phyloP scores from a whole-genome alignment of 441 rosid genomes.

The Geranium incanum region DNA sequence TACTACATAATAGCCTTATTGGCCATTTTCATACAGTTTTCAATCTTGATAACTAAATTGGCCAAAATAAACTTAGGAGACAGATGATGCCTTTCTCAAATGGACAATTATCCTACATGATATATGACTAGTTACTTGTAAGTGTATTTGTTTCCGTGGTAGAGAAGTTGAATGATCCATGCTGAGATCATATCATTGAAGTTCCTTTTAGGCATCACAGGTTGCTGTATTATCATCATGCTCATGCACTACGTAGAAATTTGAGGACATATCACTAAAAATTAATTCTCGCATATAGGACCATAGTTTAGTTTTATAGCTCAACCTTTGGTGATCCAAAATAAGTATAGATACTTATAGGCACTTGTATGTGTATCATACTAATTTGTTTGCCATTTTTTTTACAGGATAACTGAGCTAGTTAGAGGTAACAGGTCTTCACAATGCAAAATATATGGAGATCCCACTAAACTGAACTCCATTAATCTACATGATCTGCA shows the following conservation, averaged over 20 bases:
- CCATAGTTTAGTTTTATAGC: not conserved
- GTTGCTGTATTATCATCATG: not conserved
- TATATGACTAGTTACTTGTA: not conserved
- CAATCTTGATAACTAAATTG: too few relatives aligned
- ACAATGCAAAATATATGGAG: constrained; percentile 33
- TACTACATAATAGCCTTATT: not conserved
- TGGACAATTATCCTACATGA: not conserved
- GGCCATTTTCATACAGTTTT: too few relatives aligned
- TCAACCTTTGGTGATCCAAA: constrained; percentile 5
- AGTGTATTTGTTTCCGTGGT: not conserved
- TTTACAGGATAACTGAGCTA: constrained; percentile 42
- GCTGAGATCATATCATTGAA: not conserved
- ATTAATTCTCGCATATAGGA: not conserved
- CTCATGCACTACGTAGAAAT: not conserved
- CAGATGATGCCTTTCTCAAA: too few relatives aligned
- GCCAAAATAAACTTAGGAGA: too few relatives aligned
- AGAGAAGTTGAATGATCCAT: too few relatives aligned
- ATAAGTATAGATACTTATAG: not conserved
- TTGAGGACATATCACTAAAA: not conserved
- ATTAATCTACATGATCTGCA: constrained; percentile 36
- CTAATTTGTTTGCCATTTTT: constrained; percentile 13
- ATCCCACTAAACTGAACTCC: constrained; percentile 32
- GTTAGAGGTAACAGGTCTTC: constrained; percentile 27
- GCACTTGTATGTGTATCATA: constrained; percentile 7
- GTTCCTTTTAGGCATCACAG: not conserved